Evolutionary conservation across 768 basidiomycete genomes (phyloP), one percentile per base, ranked within the genome.

Genomic region (Pleurotus ostreatus): DNA sequence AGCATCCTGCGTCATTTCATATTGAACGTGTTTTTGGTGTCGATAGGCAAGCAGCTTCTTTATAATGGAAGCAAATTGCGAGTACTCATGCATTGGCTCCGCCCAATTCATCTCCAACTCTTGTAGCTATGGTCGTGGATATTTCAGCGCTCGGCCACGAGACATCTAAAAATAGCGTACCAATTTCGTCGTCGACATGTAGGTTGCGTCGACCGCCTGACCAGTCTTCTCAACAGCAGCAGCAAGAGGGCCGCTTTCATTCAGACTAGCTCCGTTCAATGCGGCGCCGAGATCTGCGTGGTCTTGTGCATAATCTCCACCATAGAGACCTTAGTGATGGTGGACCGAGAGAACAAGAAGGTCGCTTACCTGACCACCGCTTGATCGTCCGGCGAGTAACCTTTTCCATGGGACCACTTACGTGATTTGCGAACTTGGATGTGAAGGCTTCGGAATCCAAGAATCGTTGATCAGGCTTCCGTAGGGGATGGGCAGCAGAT

Each of bases 21-120:
- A 95, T 68, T 99, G 97, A 6, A 94, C 89, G 60, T 99, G 94
- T 72, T 98, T 98, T 73, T 95, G 94, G 68, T 98, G 96, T 43
- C 97, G 90, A 72, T 95, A 99, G 0, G 85, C 85, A 46, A 99
- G 84, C 34, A 98, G 75, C 65, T 90, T 90, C 79, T 93, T 95
- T 74, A 99, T 98, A 66, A 98, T 95, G 16, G 80, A 76, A 11
- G 91, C 92, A 68, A 98, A 99, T 70, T 98, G 97, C 54, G 87
- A 75, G 70, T 98, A 98, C 68, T 98, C 95, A 63, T 96, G 92
- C 48, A 98, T 72, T 6, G 97, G 97, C 67, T 99, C 97, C 25
- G 93, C 92, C 82, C 93, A 97, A 65, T 86, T 89, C 68, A 93
- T 86, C 69, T 98, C 96, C 60, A 98, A 84, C 58, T 94, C 92